phyloP scores from a whole-genome alignment of 2,329 filamentous ascomycete genomes.

The Teratosphaeriaceae sp. region DNA sequence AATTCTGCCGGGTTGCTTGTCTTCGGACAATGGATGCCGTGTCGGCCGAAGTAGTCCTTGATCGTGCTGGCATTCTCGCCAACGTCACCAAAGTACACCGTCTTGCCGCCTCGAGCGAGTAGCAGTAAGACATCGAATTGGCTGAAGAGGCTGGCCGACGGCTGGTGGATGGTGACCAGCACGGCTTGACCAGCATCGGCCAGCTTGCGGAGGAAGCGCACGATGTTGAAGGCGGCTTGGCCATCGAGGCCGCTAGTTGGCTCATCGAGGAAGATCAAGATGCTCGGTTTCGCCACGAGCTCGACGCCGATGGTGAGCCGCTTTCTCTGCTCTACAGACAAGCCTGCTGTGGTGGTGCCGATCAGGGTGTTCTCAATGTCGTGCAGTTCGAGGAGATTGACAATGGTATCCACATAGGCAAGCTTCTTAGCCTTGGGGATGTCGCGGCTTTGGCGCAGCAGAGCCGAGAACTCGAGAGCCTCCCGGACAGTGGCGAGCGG shows the following conservation, averaged over 20 bases:
- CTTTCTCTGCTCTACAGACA: slow-evolving; percentile 49
- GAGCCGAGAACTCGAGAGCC: slow-evolving; percentile 58
- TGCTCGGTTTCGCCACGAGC: slow-evolving; percentile 50
- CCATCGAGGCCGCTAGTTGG: slow-evolving; percentile 53
- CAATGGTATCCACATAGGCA: slow-evolving; percentile 61
- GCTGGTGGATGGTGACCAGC: slow-evolving; percentile 65
- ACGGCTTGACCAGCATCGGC: slow-evolving; percentile 61
- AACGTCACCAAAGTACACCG: slow-evolving; percentile 60
- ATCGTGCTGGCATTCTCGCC: slow-evolving; percentile 35
- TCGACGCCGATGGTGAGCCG: slow-evolving; percentile 52
- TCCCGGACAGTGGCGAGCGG: slow-evolving; percentile 61
- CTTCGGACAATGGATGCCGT: slow-evolving; percentile 47
- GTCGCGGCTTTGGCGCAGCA: slow-evolving; percentile 55
- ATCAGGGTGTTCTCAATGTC: slow-evolving; percentile 60
- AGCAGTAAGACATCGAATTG: slow-evolving; percentile 61
- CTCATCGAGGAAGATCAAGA: slow-evolving; percentile 61
- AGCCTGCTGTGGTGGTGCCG: slow-evolving; percentile 51
- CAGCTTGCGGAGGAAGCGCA: slow-evolving; percentile 60
- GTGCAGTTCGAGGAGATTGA: slow-evolving; percentile 57
- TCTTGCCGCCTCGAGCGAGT: slow-evolving; percentile 58
- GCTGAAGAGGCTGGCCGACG: slow-evolving; percentile 59
- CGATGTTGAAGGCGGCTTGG: slow-evolving; percentile 58
- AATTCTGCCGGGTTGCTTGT: slow-evolving; percentile 50
- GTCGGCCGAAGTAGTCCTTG: slow-evolving; percentile 45
- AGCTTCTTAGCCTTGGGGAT: slow-evolving; percentile 56